Evolutionary conservation across 257 asterid genomes (phyloP), one percentile per base, ranked within the genome.

Genomic region (Lycium ferocissimum): DNA sequence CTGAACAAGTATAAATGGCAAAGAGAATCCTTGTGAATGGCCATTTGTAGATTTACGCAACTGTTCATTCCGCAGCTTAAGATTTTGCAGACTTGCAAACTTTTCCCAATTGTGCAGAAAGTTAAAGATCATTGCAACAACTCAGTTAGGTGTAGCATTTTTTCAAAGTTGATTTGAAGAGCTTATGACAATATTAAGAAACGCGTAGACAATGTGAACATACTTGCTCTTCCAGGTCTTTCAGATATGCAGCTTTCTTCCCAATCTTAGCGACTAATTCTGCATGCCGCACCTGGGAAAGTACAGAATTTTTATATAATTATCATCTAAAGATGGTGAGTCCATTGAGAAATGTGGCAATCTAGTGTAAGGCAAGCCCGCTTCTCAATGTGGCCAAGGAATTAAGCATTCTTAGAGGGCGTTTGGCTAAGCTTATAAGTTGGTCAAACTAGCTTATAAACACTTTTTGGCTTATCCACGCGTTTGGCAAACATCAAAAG

Each of bases 201-300:
- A 80, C 7, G 20, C 62, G 45, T 37, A 80, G 56, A 58, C 22
- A 67, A 2, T 67, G n/a, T 67, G n/a, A 72, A 72, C 80, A 45
- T 86, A 86, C 88, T 83, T 86, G 88, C n/a, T 82, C 80, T 86
- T 86, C 88, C 69, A 86, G n/a, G 47, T 86, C 88, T 67, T 86
- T 72, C 62, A 86, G 66, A 59, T 86, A 86, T 45, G 86, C 57
- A 49, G 80, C 80, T 79, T 82, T 82, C 79, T 73, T 82, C 33
- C 58, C 51, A 63, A 86, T 82, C 56, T 57, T 53, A 33, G 69
- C 20, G 40, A 72, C 18, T 10, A 82, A 67, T 49, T 86, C 58
- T 71, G 84, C 82, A 62, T 45, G 86, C 71, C 7, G 57, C 69
- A 9, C 58, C 88, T 86, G 88, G 69, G 82, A 20, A 84, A 14